These are phyloP conservation scores for Lagenidium sp. DNA, from an alignment of 352 stramenopile species.

Conservation along the genomic window DNA sequence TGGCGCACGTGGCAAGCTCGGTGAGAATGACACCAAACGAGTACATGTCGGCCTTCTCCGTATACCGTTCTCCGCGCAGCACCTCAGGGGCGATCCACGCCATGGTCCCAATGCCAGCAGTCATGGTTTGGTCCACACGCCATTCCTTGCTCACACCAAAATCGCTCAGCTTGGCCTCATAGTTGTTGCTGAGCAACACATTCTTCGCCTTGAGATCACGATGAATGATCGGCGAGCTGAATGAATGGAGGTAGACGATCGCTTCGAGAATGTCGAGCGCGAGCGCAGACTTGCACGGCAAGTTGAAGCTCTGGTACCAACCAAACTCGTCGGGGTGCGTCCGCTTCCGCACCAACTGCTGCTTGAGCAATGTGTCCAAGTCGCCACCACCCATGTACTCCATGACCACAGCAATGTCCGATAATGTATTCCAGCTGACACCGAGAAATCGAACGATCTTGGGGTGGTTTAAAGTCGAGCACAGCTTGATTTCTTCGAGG, in stretches of 20 bases:
- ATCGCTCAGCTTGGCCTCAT: conserved; percentile 72
- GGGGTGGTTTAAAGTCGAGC: conserved; percentile 60
- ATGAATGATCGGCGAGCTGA: conserved; percentile 75
- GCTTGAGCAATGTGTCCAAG: conserved; percentile 59
- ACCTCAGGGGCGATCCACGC: conserved; percentile 80
- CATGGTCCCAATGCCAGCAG: conserved; percentile 75
- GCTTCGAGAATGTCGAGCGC: conserved; percentile 69
- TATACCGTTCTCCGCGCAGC: conserved; percentile 74
- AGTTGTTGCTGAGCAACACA: conserved; percentile 48
- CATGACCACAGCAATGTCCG: conserved; percentile 71
- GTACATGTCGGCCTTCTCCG: conserved; percentile 81
- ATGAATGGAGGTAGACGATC: conserved; percentile 77
- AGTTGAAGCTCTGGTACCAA: conserved; percentile 42
- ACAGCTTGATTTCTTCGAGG: conserved; percentile 81
- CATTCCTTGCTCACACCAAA: conserved; percentile 79
- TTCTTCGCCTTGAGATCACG: conserved; percentile 77
- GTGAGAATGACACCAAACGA: conserved; percentile 78
- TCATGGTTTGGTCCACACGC: conserved; percentile 73
- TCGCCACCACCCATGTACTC: conserved; percentile 77
- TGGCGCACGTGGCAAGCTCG: conserved; percentile 54
- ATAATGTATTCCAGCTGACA: conserved; percentile 82
- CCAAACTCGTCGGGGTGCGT: conserved; percentile 43
- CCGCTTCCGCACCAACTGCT: conserved; percentile 29
- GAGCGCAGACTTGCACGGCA: conserved; percentile 44
- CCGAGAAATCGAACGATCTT: conserved; percentile 80